These are phyloP conservation scores for Endotrypanum monterogeii DNA, from an alignment of 208 protist species.

Conservation along the genomic window DNA sequence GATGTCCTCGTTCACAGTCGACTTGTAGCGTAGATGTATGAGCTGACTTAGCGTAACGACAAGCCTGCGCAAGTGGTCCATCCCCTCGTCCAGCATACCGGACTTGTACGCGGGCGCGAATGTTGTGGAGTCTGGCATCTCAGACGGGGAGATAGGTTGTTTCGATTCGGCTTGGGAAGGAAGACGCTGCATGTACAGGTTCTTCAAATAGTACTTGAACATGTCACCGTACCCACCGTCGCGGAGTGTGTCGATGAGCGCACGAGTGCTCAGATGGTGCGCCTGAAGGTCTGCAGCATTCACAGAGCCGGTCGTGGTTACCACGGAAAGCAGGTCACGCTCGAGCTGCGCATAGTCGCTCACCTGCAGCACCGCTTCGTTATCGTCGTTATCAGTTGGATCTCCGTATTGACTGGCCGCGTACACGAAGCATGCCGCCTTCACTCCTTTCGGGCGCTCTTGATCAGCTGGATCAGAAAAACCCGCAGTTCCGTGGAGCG, in stretches of 20 bases:
- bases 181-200: constrained; percentile 24
- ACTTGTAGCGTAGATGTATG: constrained; percentile 66
- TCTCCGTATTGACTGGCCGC: constrained; percentile 65
- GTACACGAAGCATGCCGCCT: constrained; percentile 46
- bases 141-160: too few species aligned
- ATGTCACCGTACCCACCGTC: constrained; percentile 55
- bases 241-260: constrained; percentile 74
- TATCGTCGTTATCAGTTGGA: constrained; percentile 54
- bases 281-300: constrained; percentile 50
- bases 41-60: constrained; percentile 50
- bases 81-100: constrained; percentile 41
- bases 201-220: constrained; percentile 33
- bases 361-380: constrained; percentile 72
- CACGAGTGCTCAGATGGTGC: constrained; percentile 66
- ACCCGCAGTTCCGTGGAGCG: background rate
- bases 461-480: constrained; percentile 23
- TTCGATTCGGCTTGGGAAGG: background rate
- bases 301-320: constrained; percentile 55
- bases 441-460: constrained; percentile 43
- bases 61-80: constrained; percentile 46
- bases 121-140: background rate
- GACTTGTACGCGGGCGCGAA: constrained; percentile 24
- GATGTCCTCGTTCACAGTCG: constrained; percentile 89
- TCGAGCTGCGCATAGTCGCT: constrained; percentile 76
- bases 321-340: constrained; percentile 53